A percentile compares a stretch with the other conserved stretches of the same genome.
Conservation (phyloP, 352 stramenopile genomes). For the Pythium aristosporum region DNA sequence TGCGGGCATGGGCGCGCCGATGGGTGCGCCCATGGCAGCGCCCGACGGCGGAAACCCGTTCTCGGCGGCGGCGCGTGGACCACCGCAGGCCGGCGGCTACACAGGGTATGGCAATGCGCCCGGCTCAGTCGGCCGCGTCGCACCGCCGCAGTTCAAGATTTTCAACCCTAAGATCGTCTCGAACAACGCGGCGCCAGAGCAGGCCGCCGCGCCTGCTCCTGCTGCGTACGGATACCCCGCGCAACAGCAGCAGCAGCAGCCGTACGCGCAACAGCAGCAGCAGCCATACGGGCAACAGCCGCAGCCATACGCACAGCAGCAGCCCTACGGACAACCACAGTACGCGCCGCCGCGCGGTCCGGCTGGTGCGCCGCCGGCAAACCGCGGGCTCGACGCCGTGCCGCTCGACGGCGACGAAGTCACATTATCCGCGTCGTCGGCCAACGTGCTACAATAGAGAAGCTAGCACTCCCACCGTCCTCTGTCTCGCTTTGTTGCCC, state of each 20-base stretch:
- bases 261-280: constrained; percentile 4
- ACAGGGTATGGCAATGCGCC: constrained; percentile 34
- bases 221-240: constrained; percentile 8
- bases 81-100: constrained; percentile 33
- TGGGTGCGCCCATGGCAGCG: constrained; percentile 11
- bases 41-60: constrained; percentile 57
- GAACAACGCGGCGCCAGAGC: constrained; percentile 27
- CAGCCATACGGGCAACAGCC: background rate
- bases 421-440: constrained; percentile 62
- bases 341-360: constrained; percentile 12
- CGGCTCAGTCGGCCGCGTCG: constrained; percentile 19
- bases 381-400: constrained; percentile 24
- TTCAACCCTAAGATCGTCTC: constrained; percentile 78
- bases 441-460: constrained; percentile 70
- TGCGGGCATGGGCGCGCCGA: background rate
- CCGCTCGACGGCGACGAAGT: constrained; percentile 58
- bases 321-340: background rate
- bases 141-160: constrained; percentile 84
- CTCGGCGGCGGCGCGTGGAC: constrained; percentile 34
- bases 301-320: background rate
- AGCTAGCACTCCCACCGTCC: background rate
- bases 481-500: background rate
- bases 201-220: constrained; percentile 12
- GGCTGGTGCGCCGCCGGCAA: constrained; percentile 29
- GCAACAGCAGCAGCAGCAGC: constrained; percentile 3